Evolutionary conservation across 2,329 filamentous ascomycete species (phyloP).

Genomic region (Plenodomus lindquistii): DNA sequence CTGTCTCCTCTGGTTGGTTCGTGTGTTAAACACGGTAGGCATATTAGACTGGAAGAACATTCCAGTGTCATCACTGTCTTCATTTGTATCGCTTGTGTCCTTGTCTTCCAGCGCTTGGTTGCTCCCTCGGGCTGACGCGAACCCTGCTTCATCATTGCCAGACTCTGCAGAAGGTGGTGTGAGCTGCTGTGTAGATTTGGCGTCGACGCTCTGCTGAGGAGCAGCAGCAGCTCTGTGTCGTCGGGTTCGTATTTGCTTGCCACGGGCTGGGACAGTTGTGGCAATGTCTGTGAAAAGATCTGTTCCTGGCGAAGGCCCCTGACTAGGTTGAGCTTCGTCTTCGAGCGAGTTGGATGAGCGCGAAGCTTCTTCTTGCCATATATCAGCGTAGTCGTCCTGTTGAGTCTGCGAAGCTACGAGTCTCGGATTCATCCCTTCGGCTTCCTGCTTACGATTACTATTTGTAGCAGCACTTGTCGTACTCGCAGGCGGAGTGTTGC

Average conservation of each 20-base stretch:
- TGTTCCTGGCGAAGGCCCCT: slow-evolving; percentile 24
- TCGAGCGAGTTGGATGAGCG: slow-evolving; percentile 29
- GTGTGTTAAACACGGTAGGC: slow-evolving; percentile 31
- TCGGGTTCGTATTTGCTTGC: slow-evolving; percentile 49
- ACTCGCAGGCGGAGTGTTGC: slow-evolving; percentile 22
- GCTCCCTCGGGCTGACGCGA: slow-evolving; percentile 6
- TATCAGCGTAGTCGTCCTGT: slow-evolving; percentile 40
- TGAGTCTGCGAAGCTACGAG: background rate
- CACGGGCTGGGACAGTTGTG: slow-evolving; percentile 37
- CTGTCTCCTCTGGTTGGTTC: slow-evolving; percentile 22
- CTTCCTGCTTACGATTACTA: slow-evolving; percentile 4
- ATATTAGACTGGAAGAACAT: slow-evolving; percentile 43
- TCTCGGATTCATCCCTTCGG: background rate
- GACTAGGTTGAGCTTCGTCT: slow-evolving; percentile 19
- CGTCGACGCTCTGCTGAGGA: slow-evolving; percentile 45
- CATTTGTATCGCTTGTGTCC: slow-evolving; percentile 21
- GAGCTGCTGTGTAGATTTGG: slow-evolving; percentile 25
- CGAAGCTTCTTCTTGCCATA: slow-evolving; percentile 55
- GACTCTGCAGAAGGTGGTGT: slow-evolving; percentile 4
- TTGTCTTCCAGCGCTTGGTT: slow-evolving; percentile 16
- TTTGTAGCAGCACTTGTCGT: background rate
- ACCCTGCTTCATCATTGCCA: slow-evolving; percentile 21
- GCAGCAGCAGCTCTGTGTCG: slow-evolving; percentile 45
- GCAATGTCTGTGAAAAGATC: slow-evolving; percentile 42
- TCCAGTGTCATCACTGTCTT: slow-evolving; percentile 42